phyloP scores from a whole-genome alignment of 768 basidiomycete species.

The Coprinellus micaceus region DNA sequence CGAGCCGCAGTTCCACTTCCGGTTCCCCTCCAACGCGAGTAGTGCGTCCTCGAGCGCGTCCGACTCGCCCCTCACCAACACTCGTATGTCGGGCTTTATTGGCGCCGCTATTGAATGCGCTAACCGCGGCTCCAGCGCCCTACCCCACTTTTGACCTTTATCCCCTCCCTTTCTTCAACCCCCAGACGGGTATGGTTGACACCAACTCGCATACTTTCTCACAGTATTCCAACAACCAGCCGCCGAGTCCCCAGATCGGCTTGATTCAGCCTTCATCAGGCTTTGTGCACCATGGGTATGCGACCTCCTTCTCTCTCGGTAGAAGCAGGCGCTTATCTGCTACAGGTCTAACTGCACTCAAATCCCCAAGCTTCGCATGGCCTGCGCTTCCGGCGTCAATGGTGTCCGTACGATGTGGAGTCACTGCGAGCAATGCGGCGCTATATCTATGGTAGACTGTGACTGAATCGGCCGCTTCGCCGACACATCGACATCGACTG shows the following conservation, averaged over 20 bases:
- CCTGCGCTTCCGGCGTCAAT: constrained; percentile 65
- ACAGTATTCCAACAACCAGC: constrained; percentile 36
- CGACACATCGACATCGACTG: background rate
- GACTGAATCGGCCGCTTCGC: constrained; percentile 36
- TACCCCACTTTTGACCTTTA: constrained; percentile 66
- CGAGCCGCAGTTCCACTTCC: constrained; percentile 54
- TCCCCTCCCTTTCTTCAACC: constrained; percentile 50
- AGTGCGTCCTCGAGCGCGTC: constrained; percentile 49
- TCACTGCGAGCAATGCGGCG: constrained; percentile 84
- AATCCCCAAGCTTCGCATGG: constrained; percentile 79
- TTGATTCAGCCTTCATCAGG: constrained; percentile 62
- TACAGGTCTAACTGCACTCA: constrained; percentile 65
- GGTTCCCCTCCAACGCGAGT: constrained; percentile 64
- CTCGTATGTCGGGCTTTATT: constrained; percentile 38
- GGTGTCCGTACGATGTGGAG: constrained; percentile 84
- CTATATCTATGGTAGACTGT: constrained; percentile 83
- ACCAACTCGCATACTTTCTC: constrained; percentile 43
- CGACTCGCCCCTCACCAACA: constrained; percentile 42
- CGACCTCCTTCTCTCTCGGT: constrained; percentile 4
- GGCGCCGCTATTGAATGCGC: constrained; percentile 1
- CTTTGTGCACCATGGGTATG: constrained; percentile 73
- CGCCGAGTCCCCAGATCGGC: constrained; percentile 47
- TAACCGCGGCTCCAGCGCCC: constrained; percentile 27
- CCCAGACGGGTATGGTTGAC: constrained; percentile 42
- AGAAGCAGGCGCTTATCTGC: background rate